Evolutionary conservation across 129 eudicot genomes (phyloP), one percentile per base, ranked within the genome.

Genomic region (Sambucus nigra): DNA sequence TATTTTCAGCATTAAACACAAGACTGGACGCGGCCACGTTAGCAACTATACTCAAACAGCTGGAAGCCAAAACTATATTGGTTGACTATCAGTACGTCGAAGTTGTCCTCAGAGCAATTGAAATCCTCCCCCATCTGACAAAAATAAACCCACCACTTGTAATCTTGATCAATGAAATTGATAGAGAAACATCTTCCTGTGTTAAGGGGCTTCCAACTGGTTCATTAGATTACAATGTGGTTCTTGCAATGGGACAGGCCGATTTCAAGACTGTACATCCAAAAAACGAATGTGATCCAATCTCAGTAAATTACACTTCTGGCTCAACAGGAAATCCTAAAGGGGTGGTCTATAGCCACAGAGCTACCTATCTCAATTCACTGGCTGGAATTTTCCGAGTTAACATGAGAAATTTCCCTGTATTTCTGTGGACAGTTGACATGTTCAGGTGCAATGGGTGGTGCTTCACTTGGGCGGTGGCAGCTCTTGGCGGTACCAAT

Each of bases 391-490:
- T 77, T 57, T 69, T 77, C 35, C 64, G 86, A 6, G 48, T 53
- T 15, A 82, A 62, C 16, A 58, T 80, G 55, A 67, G 63, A 38
- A 59, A 66, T 49, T 49, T 50, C 69, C 71, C 86, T 4, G 74
- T 84, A 22, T 80, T 78, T 42, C 45, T 84, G 20, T 84, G 94
- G 88, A 80, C 88, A 8, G 86, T 75, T 19, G 86, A 78, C 52
- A 84, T 84, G 94, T 84, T 74, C 42, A 82, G 86, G 19, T 81
- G 89, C 68, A 84, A 74, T 11, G 94, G 94, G 2, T 84, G 94
- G 94, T 77, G 86, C 53, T 72, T 84, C 54, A 69, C 80, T 1
- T 84, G 94, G 94, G 78, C 67, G 15, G 17, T 84, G 55, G 88
- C 94, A 18, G 83, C 88, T 21, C 56, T 75, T 26, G 88, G 88